phyloP scores from a whole-genome alignment of 352 stramenopile species.

The Pythium utonaiense region DNA sequence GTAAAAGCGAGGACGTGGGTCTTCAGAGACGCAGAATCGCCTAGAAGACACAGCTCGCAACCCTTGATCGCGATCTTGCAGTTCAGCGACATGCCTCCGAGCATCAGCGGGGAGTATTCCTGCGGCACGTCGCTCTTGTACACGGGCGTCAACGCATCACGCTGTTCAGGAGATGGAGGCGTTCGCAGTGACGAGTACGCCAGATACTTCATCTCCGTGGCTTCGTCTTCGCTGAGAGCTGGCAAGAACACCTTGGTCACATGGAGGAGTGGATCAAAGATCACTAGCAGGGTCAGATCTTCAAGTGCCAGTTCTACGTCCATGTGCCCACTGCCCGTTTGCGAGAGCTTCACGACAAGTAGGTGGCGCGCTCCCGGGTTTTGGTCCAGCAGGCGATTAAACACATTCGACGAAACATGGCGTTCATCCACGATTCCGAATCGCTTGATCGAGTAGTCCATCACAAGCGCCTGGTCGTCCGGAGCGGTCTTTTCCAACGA shows the following conservation, averaged over 20 bases:
- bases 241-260: slow-evolving; percentile 55
- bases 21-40: slow-evolving; percentile 64
- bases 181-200: slow-evolving; percentile 37
- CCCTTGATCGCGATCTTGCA: slow-evolving; percentile 49
- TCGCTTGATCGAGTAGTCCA: slow-evolving; percentile 51
- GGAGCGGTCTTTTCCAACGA: slow-evolving; percentile 40
- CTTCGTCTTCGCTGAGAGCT: slow-evolving; percentile 63
- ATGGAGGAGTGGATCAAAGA: slow-evolving; percentile 73
- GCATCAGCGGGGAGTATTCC: slow-evolving; percentile 65
- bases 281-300: slow-evolving; percentile 63
- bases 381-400: slow-evolving; percentile 68
- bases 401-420: slow-evolving; percentile 60
- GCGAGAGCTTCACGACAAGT: slow-evolving; percentile 43
- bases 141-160: slow-evolving; percentile 37
- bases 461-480: slow-evolving; percentile 30
- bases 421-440: slow-evolving; percentile 76
- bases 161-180: slow-evolving; percentile 54
- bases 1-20: slow-evolving; percentile 82
- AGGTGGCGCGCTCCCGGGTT: slow-evolving; percentile 61
- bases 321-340: slow-evolving; percentile 51
- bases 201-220: slow-evolving; percentile 70
- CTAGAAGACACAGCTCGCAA: slow-evolving; percentile 75
- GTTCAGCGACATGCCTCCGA: slow-evolving; percentile 50
- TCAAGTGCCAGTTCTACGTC: slow-evolving; percentile 50
- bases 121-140: slow-evolving; percentile 59